Evolutionary conservation across 148 eudicot genomes (phyloP), one percentile per base, ranked within the genome.

Genomic region (Nyssa sinensis): DNA sequence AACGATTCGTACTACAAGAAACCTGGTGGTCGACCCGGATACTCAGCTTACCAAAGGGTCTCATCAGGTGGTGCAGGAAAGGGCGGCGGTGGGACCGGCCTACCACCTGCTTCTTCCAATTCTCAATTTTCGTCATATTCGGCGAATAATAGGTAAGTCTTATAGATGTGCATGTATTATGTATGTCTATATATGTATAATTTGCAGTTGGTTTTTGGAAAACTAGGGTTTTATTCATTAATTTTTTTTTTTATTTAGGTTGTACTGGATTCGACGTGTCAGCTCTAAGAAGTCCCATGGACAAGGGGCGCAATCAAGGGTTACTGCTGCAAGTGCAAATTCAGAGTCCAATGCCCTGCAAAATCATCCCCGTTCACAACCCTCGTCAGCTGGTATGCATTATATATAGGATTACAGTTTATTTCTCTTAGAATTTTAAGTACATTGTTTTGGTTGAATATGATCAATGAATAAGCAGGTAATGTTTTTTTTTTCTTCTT

Each of bases 221-320:
- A 67, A 59, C 44, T 65, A 67, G 66, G 34, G 39, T 70, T 67
- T 59, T 62, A 13, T 62, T 30, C 27, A 17, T 72, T 28, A 44
- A 41, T 1, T 21, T 32, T 9, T 14, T 53, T 39, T 74, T 63
- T n/a, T n/a, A n/a, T n/a, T n/a, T n/a, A n/a, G n/a, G n/a, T n/a
- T n/a, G n/a, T n/a, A n/a, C n/a, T n/a, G n/a, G n/a, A n/a, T n/a
- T n/a, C n/a, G n/a, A n/a, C 74, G 37, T 75, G 53, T 64, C 66
- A 94, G 97, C 63, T 81, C 78, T 72, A 92, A 82, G 87, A 94
- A 89, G 92, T 21, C 85, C 74, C 84, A 90, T 88, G 92, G 73
- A 70, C 96, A 87, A 87, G 88, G 88, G 79, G 92, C 86, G 78
- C 97, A 88, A 77, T 66, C 83, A 23, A 84, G 88, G 85, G 84